Base-by-base conservation (phyloP, 2,329 filamentous ascomycete genomes). In the Exophiala oligosperma region DNA sequence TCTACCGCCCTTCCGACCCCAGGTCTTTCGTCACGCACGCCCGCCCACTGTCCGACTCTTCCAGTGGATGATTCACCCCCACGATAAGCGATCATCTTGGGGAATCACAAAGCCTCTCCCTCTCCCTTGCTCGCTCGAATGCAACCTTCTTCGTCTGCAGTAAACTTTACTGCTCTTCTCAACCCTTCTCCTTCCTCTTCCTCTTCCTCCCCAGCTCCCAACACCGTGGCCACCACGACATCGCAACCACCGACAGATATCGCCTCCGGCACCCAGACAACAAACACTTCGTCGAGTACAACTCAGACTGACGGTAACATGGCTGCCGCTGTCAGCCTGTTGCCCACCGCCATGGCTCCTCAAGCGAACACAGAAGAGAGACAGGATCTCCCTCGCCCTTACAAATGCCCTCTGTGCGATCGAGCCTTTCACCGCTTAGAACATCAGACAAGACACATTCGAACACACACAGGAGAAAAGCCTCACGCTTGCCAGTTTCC, bases 351-450 rank as follows among this genome's bases (percentile, higher is more conserved):
- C 50, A 72, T 77, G 65, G 74, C 74, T 62, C 74, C 74, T 57
- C 67, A 72, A 52, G 71, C 86, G 49, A 84, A 85, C 47, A 82
- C 86, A 58, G 85, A 90, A 70, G 79, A 63, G 67, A 84, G 76
- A 76, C 91, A 82, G 80, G 93, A 97, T 76, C 84, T 97, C 54
- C 94, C 94, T 59, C 88, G 94, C 56, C 93, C 93, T 0, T 99
- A 99, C 86, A 97, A 97, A 81, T 99, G 93, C 76, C 92, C 93
- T 61, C 85, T 99, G 63, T 99, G 94, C 80, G 93, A 97, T 70
- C 96, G 97, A 83, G 93, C 94, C 61, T 99, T 99, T 79, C 94
- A 97, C 81, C 91, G 94, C 63, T 83, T 99, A 43, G 93, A 97
- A 80, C 93, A 97, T 75, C 93, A 97, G 81, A 88, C 85, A 59